phyloP scores from a whole-genome alignment of 495 filamentous ascomycete genomes.

The Penicillium angulare region DNA sequence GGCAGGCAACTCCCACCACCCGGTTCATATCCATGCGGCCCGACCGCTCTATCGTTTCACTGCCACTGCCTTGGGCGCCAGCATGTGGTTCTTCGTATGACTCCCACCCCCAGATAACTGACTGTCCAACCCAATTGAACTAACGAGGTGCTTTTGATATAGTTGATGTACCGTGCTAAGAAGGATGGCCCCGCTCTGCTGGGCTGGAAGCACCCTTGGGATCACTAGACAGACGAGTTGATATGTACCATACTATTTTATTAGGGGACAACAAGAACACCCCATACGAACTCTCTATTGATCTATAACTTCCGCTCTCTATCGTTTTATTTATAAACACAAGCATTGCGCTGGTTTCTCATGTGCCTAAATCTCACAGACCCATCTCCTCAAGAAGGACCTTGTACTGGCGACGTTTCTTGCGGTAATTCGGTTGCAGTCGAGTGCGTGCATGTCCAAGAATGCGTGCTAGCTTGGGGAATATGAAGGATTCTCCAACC shows the following conservation, averaged over 20 bases:
- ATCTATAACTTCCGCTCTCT: no score
- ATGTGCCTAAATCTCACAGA: conserved; percentile 16
- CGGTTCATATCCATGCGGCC: conserved; percentile 68
- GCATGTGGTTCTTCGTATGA: conserved; percentile 99
- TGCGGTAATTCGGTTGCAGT: conserved; percentile 57
- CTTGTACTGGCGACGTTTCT: conserved; percentile 88
- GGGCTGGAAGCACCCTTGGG: conserved; percentile 98
- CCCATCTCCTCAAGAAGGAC: conserved; percentile 72
- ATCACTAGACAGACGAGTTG: conserved; percentile 61
- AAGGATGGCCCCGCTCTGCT: conserved; percentile 85
- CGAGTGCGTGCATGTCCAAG: conserved; percentile 58
- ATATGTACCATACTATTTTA: conserved; percentile 30
- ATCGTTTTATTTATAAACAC: conserved; percentile 15
- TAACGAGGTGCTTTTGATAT: conserved; percentile 16
- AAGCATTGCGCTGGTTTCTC: not conserved
- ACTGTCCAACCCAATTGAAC: conserved; percentile 2
- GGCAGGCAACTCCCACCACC: conserved; percentile 58
- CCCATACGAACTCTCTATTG: no score
- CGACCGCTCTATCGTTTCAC: conserved; percentile 78
- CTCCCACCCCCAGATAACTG: not conserved
- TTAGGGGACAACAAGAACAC: conserved; percentile 11
- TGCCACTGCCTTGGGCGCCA: conserved; percentile 83
- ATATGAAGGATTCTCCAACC: conserved; percentile 65
- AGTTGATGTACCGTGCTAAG: conserved; percentile 95
- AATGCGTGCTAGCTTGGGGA: conserved; percentile 66